Base-by-base conservation (phyloP, 2,329 filamentous ascomycete species). In the Cladosporium velox region DNA sequence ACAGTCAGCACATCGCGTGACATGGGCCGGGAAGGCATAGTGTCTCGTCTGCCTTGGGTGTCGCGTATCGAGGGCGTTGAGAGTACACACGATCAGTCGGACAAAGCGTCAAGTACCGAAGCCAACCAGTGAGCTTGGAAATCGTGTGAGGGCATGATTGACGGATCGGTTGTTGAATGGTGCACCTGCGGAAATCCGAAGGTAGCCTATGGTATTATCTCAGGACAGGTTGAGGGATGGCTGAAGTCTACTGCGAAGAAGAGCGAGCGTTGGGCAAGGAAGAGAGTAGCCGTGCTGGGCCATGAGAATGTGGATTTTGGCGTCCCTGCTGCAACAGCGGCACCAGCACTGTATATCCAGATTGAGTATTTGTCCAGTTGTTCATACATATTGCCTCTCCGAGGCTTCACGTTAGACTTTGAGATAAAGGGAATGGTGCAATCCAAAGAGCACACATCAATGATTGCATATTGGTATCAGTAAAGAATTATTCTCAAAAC, bases 391-490 rank as follows among this genome's bases (percentile, higher is more conserved):
- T 18, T 41, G 35, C 18, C 35, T 14, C 14, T 18, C 3, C 10
- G 2, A 44, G 15, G 38, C 38, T 44, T n/a, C 38, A n/a, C 38
- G 38, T 7, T 44, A 44, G 18, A 44, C 18, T 18, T 12, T n/a
- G 18, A 44, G 18, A 18, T 10, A 10, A 44, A 44, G 18, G 7
- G 38, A n/a, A 44, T n/a, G 5, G 6, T 47, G 41, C 49, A 28
- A 26, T 18, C 4, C 3, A 11, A 54, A 54, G 14, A 30, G 24
- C 18, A 14, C 49, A 57, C 21, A 41, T 24, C 30, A 41, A 58
- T 26, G 24, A 24, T 41, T 41, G 55, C 55, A 58, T 58, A 41
- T 41, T 58, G 55, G 55, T 58, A 58, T 58, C 55, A 58, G 38
- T 34, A 34, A 58, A 5, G 8, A 24, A 57, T 10, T 26, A 14